These are phyloP conservation scores for Camelina laxa DNA, from an alignment of 345 rosid genomes.

Conservation along the genomic window DNA sequence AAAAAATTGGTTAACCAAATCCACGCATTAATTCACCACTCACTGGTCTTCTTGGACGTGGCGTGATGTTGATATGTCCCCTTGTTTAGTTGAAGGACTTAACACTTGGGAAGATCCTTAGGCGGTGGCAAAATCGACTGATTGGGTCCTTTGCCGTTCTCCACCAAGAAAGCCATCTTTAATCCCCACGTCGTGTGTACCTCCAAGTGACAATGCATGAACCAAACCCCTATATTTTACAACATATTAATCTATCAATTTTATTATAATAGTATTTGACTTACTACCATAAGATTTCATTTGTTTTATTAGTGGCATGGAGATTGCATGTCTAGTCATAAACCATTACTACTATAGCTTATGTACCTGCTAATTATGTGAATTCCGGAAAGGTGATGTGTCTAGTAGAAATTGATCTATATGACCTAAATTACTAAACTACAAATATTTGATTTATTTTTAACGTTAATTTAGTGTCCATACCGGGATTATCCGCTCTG, in stretches of 20 bases:
- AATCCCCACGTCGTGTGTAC: slow-evolving; percentile 99
- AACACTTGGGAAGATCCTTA: slow-evolving; percentile 87
- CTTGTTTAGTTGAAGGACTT: slow-evolving; percentile 24
- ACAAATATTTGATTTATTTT: background rate
- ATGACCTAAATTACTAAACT: slow-evolving; percentile 6
- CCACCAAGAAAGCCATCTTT: slow-evolving; percentile 97
- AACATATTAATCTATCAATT: slow-evolving; percentile 15
- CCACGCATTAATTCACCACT: slow-evolving; percentile 31
- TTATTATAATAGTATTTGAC: slow-evolving; percentile 1
- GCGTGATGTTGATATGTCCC: slow-evolving; percentile 4
- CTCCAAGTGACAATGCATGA: slow-evolving; percentile 97
- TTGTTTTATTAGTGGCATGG: background rate
- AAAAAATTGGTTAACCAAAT: slow-evolving; percentile 23
- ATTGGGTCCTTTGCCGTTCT: slow-evolving; percentile 86
- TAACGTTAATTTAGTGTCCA: background rate
- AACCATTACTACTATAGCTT: background rate
- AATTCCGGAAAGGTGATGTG: background rate
- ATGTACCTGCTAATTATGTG: background rate
- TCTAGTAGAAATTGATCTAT: background rate
- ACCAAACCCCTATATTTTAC: slow-evolving; percentile 76
- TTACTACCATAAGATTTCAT: background rate
- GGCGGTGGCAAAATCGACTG: slow-evolving; percentile 93
- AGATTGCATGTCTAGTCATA: slow-evolving; percentile 4
- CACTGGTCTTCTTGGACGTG: slow-evolving; percentile 35
- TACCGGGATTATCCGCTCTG: slow-evolving; percentile 94